Conservation (phyloP, 1,284 basidiomycete genomes). For the Boletus holoroseus region DNA sequence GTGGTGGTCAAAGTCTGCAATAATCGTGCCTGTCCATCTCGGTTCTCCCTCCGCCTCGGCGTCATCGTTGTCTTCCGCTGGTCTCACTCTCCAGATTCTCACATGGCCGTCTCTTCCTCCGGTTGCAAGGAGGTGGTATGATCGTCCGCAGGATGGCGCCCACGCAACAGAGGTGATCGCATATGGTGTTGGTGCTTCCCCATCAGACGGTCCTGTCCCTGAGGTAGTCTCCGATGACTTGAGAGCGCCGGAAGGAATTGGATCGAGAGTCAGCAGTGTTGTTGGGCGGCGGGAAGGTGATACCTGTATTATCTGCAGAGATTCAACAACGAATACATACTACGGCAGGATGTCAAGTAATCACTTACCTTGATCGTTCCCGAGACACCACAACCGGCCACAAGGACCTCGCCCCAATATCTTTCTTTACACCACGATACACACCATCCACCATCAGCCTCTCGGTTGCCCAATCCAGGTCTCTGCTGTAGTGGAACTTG, state of each 20-base stretch:
- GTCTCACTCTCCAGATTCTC: slow-evolving; percentile 78
- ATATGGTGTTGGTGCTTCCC: slow-evolving; percentile 41
- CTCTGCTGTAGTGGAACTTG: slow-evolving; percentile 42
- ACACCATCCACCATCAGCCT: slow-evolving; percentile 88
- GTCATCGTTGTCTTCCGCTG: slow-evolving; percentile 42
- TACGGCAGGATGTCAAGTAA: not conserved
- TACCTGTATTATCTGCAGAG: slow-evolving; percentile 53
- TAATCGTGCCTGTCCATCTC: slow-evolving; percentile 67
- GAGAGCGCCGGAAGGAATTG: slow-evolving; percentile 31
- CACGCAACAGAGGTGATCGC: slow-evolving; percentile 80
- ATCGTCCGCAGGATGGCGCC: slow-evolving; percentile 87
- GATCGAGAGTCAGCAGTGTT: slow-evolving; percentile 41
- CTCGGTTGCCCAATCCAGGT: slow-evolving; percentile 57
- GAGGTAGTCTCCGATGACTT: slow-evolving; percentile 14
- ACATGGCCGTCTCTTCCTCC: slow-evolving; percentile 83
- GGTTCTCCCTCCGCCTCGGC: slow-evolving; percentile 43
- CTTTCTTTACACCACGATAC: slow-evolving; percentile 91
- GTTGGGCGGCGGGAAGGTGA: slow-evolving; percentile 49
- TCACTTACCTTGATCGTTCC: slow-evolving; percentile 66
- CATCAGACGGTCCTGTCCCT: slow-evolving; percentile 27
- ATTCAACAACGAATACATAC: slow-evolving; percentile 1
- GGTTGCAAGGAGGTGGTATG: slow-evolving; percentile 87
- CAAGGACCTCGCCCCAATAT: slow-evolving; percentile 88
- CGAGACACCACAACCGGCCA: slow-evolving; percentile 65
- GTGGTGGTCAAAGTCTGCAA: slow-evolving; percentile 85